A percentile compares a stretch with the other conserved stretches of the same genome.
phyloP scores from a whole-genome alignment of 169 alveolate genomes.

The Hammondia hammondi region DNA sequence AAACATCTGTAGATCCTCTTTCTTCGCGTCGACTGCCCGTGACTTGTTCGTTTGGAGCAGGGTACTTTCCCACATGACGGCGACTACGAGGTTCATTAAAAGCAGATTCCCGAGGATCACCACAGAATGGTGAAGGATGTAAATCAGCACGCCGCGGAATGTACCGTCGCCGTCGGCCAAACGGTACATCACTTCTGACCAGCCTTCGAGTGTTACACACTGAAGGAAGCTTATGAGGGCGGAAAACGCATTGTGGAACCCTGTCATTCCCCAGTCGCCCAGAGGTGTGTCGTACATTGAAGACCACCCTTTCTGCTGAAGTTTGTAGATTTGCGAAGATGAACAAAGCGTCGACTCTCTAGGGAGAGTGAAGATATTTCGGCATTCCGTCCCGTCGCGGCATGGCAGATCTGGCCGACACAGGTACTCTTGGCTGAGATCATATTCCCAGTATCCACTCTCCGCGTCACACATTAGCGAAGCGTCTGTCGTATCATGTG shows the following conservation, averaged over 20 bases:
- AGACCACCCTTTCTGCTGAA: conserved; percentile 55
- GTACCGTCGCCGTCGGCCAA: conserved; percentile 56
- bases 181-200: conserved; percentile 63
- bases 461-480: conserved; percentile 37
- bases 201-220: conserved; percentile 67
- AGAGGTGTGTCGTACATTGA: conserved; percentile 29
- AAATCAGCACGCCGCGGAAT: conserved; percentile 44
- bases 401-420: conserved; percentile 53
- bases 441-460: conserved; percentile 67
- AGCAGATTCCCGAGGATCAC: conserved; percentile 64
- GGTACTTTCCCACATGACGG: conserved; percentile 64
- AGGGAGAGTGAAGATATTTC: conserved; percentile 50
- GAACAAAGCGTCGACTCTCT: conserved; percentile 45
- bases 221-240: conserved; percentile 58
- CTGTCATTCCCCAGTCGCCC: conserved; percentile 57
- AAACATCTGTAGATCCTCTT: conserved; percentile 29
- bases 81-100: conserved; percentile 63
- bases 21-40: not conserved
- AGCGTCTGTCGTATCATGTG: not conserved
- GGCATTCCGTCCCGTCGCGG: conserved; percentile 62
- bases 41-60: not conserved
- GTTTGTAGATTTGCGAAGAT: conserved; percentile 42
- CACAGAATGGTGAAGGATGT: conserved; percentile 33
- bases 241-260: conserved; percentile 44
- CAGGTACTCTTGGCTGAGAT: conserved; percentile 50